Base-by-base conservation (phyloP, 2,329 filamentous ascomycete genomes). In the Pseudogymnoascus sp. region DNA sequence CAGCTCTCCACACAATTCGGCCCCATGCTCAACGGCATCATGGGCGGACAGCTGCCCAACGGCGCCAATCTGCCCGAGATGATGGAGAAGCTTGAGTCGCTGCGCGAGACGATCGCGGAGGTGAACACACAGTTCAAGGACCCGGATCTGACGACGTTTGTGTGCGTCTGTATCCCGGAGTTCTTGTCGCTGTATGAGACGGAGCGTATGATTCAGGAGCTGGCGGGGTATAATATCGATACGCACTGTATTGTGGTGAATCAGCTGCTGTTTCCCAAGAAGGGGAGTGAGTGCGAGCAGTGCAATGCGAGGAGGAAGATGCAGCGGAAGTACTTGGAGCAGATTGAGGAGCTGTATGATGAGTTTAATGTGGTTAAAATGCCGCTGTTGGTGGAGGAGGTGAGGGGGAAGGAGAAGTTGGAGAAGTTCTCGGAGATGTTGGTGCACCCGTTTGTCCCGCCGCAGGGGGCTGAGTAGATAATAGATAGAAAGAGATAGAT, bases 321-420 rank as follows among this genome's bases (percentile, higher is more conserved):
- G 94, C 94, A 99, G 80, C 94, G 91, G 80, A 99, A 99, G 78
- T 99, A 99, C 72, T 81, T 99, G 41, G 92, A 97, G 71, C 92
- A 99, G 79, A 97, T 97, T 69, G 92, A 95, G 75, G 94, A 99
- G 77, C 77, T 99, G 61, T 99, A 99, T 72, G 92, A 96, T 71
- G 94, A 99, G 74, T 99, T 99, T 78, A 96, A 99, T 72, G 92
- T 99, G 37, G 92, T 99, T 67, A 92, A 92, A 80, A 97, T 99
- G 92, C 94, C 94, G 35, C 75, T 99, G 69, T 76, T 99, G 62
- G 90, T 95, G 1, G 92, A 99, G 73, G 94, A 99, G 77, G 92
- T 99, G 8, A 80, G 94, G 69, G 94, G 94, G 45, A 96, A 95
- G 79, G 92, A 97, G 71, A 92, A 85, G 74, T 77, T 99, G 67